These are phyloP conservation scores for Backusella tuberculispora DNA, from an alignment of 192 early-diverging fungal genomes.

Conservation along the genomic window DNA sequence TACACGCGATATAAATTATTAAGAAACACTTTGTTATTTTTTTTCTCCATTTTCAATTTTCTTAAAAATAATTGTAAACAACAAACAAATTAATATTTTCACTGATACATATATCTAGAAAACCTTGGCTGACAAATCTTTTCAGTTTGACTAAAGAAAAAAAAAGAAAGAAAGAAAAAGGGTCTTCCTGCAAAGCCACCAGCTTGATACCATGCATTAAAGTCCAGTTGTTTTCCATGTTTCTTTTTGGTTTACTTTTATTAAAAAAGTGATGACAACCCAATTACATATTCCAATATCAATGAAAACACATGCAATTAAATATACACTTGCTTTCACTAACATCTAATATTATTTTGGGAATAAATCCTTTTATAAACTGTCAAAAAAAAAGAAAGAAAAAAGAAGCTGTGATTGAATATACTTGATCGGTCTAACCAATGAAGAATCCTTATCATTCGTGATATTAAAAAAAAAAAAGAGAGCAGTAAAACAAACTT, in stretches of 20 bases:
- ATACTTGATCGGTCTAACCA: not conserved
- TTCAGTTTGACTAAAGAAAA: too few relatives aligned
- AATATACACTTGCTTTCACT: not conserved
- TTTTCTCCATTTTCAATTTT: not conserved
- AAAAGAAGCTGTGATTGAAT: slow-evolving; percentile 12
- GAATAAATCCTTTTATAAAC: not conserved
- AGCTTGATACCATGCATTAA: not conserved
- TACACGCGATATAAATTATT: too few relatives aligned
- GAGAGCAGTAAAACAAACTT: not conserved
- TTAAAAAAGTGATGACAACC: too few relatives aligned
- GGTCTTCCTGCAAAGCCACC: not conserved
- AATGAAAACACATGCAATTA: not conserved
- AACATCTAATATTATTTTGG: not conserved
- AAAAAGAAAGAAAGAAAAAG: not conserved
- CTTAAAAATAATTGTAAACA: not conserved
- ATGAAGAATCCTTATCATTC: slow-evolving; percentile 12
- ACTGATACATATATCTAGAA: too few relatives aligned
- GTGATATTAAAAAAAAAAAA: not conserved
- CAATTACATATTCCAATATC: too few relatives aligned
- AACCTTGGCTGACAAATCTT: too few relatives aligned
- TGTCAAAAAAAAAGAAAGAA: not conserved
- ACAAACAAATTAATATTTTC: not conserved
- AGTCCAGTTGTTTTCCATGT: not conserved
- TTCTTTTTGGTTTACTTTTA: not conserved
- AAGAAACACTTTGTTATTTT: not conserved